Base-by-base conservation (phyloP, 768 basidiomycete species). In the Panaeolus papilionaceus region DNA sequence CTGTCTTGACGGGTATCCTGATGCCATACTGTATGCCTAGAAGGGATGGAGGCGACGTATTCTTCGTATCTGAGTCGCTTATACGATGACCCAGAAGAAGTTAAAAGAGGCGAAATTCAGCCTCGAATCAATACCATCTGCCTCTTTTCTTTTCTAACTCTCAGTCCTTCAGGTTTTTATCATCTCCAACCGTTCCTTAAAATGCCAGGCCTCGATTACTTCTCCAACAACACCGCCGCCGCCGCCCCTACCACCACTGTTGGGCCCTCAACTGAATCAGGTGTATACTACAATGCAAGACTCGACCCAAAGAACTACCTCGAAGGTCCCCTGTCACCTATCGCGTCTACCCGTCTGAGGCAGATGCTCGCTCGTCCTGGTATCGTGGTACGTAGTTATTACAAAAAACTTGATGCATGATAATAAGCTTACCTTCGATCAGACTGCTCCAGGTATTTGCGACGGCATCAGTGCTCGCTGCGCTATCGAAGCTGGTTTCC, bases 391-490 rank as follows among this genome's bases (percentile, higher is more conserved):
- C 68, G 89, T 80, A 0, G 23, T 23, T 23, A 23, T 23, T 23
- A 23, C 23, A 0, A 23, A 23, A 23, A 23, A 23, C 23, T 23
- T 23, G 23, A 23, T 23, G 23, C 23, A 23, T 23, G 23, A 23
- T 23, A 23, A 23, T 23, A 23, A 23, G 23, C 23, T 23, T 23
- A 23, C 23, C 23, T 23, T 23, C 23, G 23, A 23, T 23, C 23
- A 23, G 90, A 78, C 91, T 71, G 91, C 91, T 2, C 92, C 91
- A 18, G 91, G 91, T 44, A 89, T 92, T 47, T 92, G 91, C 66
- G 91, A 92, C 66, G 91, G 91, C 61, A 93, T 94, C 72, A 92
- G 90, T 71, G 91, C 92, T 10, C 84, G 92, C 38, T 91, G 91
- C 70, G 92, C 92, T 5, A 77, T 93, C 6, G 92, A 94, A 78